Conservation (phyloP, 352 stramenopile genomes). For the Phytophthora syringae region DNA sequence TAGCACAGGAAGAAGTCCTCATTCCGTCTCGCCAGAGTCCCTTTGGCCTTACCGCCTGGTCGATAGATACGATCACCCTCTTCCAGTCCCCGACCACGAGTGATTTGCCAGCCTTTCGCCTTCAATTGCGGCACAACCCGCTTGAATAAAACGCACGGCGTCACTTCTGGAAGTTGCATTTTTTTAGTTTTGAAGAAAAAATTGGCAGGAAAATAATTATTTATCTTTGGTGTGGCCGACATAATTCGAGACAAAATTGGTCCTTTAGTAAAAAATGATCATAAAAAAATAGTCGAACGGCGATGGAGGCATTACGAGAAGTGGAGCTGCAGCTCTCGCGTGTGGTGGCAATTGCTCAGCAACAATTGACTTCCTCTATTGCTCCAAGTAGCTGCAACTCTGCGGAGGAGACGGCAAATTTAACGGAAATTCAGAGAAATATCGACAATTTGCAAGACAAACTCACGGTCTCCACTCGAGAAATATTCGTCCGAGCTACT, state of each 20-base stretch:
- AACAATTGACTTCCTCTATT: too few species aligned
- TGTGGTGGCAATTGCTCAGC: background rate
- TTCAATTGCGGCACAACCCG: too few species aligned
- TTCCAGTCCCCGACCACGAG: too few species aligned
- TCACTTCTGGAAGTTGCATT: background rate
- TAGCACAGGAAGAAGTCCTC: too few species aligned
- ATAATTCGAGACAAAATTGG: background rate
- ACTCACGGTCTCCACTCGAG: conserved; percentile 1
- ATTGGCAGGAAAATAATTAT: too few species aligned
- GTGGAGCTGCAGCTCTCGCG: conserved; percentile 8
- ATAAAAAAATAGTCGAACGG: background rate
- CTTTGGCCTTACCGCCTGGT: too few species aligned
- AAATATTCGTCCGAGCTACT: background rate
- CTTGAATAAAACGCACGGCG: too few species aligned
- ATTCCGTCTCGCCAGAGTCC: too few species aligned
- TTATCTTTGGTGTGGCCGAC: background rate
- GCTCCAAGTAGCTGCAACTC: background rate
- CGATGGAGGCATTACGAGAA: background rate
- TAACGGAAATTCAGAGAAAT: background rate
- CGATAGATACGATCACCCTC: too few species aligned
- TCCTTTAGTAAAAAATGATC: background rate
- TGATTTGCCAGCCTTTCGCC: too few species aligned
- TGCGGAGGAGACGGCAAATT: background rate
- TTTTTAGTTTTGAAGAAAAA: too few species aligned
- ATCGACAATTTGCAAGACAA: conserved; percentile 9